A percentile compares a stretch with the other conserved stretches of the same genome.
Conservation (phyloP, 345 rosid genomes). For the Lepidium aucheri region DNA sequence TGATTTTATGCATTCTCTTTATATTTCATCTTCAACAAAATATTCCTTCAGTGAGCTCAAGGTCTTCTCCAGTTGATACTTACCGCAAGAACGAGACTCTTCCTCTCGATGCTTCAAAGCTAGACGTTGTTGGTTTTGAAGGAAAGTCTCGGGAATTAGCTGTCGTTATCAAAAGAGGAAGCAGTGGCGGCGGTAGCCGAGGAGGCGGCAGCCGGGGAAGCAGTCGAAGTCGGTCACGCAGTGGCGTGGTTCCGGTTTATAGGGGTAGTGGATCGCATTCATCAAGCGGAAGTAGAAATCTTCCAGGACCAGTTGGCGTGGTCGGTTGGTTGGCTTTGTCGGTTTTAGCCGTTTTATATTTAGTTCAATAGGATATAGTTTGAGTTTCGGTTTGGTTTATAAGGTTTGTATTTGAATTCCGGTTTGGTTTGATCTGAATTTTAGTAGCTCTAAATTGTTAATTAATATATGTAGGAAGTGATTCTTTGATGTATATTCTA, state of each 20-base stretch:
- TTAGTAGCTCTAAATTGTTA: too few relatives aligned
- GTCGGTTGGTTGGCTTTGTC: slow-evolving; percentile 12
- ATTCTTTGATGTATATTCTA: too few relatives aligned
- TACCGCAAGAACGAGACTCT: slow-evolving; percentile 2
- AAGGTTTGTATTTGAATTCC: too few relatives aligned
- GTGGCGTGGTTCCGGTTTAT: neutral
- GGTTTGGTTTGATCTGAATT: neutral
- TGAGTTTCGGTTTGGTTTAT: neutral
- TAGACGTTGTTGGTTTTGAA: slow-evolving; percentile 4
- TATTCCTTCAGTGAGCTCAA: slow-evolving; percentile 7
- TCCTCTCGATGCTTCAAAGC: neutral
- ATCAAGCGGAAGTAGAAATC: neutral
- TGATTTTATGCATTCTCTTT: slow-evolving; percentile 16
- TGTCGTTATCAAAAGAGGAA: slow-evolving; percentile 7
- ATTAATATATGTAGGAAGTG: too few relatives aligned
- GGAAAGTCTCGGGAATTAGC: slow-evolving; percentile 12
- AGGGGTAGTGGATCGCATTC: neutral
- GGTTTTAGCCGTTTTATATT: neutral
- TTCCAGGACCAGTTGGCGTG: neutral
- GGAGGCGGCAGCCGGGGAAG: neutral
- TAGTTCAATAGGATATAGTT: neutral
- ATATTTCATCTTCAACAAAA: neutral
- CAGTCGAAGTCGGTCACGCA: neutral
- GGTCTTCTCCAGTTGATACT: neutral
- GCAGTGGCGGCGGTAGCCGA: neutral